phyloP scores from a whole-genome alignment of 768 basidiomycete species.

The Macrocybe gigantea region DNA sequence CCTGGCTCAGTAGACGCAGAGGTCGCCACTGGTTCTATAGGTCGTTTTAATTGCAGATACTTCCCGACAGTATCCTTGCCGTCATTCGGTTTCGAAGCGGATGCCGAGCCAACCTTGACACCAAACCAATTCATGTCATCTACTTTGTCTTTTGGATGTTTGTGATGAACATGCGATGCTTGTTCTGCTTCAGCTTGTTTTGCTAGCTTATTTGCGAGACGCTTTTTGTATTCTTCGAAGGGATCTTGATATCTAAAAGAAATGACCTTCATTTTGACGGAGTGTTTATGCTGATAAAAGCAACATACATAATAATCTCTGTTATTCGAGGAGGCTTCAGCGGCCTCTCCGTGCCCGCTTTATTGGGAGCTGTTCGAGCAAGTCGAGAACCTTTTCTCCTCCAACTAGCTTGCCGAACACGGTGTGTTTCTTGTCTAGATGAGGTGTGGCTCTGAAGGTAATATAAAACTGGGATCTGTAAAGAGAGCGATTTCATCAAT shows the following conservation, averaged over 20 bases:
- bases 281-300: neutral
- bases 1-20: conserved; percentile 18
- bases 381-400: conserved; percentile 84
- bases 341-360: conserved; percentile 85
- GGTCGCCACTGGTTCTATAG: conserved; percentile 19
- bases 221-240: conserved; percentile 86
- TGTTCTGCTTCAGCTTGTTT: conserved; percentile 38
- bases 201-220: conserved; percentile 74
- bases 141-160: conserved; percentile 45
- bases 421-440: conserved; percentile 91
- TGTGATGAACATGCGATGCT: conserved; percentile 20
- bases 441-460: conserved; percentile 76
- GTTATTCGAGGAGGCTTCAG: conserved; percentile 82
- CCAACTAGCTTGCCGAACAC: conserved; percentile 98
- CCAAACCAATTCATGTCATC: conserved; percentile 86
- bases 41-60: conserved; percentile 60
- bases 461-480: conserved; percentile 88
- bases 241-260: conserved; percentile 81
- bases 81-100: conserved; percentile 21
- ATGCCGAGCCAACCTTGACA: conserved; percentile 62
- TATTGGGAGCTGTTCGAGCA: conserved; percentile 73
- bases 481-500: conserved; percentile 2
- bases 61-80: conserved; percentile 67
- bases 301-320: conserved; percentile 75
- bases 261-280: conserved; percentile 4